Conservation (phyloP, 2,329 filamentous ascomycete genomes). For the Myrmaecium sp. region DNA sequence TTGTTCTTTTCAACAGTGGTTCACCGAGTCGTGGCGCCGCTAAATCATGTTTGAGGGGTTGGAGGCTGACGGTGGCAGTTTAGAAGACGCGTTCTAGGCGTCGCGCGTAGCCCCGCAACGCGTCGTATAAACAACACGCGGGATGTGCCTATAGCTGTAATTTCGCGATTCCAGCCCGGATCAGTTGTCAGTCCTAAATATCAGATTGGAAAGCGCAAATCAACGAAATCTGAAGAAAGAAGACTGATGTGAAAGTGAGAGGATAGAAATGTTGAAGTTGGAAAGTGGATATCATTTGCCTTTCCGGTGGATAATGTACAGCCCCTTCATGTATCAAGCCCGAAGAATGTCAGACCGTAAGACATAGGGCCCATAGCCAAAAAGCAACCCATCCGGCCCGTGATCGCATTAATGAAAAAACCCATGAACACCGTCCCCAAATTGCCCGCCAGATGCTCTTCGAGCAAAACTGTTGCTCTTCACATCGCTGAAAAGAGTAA, state of each 20-base stretch:
- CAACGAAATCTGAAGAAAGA: no score
- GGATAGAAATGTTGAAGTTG: constrained; percentile 18
- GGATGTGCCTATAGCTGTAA: no score
- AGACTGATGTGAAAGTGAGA: constrained; percentile 2
- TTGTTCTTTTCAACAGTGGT: no score
- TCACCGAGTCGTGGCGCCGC: no score
- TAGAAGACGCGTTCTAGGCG: no score
- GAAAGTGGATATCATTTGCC: constrained; percentile 23
- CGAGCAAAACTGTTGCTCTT: constrained; percentile 24
- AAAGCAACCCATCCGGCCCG: constrained; percentile 30
- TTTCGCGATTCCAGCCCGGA: no score
- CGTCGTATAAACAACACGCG: no score
- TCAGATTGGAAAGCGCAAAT: no score
- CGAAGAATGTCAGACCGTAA: constrained; percentile 19
- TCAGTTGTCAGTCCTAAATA: no score
- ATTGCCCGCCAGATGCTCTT: constrained; percentile 11
- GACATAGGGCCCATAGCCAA: constrained; percentile 18
- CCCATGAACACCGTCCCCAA: constrained; percentile 19
- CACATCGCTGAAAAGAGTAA: constrained; percentile 27
- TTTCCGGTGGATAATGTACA: constrained; percentile 26
- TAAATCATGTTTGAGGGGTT: no score
- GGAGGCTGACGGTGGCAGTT: no score
- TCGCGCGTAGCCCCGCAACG: no score
- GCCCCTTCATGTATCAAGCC: constrained; percentile 19
- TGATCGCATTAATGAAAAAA: constrained; percentile 36